These are phyloP conservation scores for Didymella pinodella DNA, from an alignment of 2,329 filamentous ascomycete species.

Conservation along the genomic window DNA sequence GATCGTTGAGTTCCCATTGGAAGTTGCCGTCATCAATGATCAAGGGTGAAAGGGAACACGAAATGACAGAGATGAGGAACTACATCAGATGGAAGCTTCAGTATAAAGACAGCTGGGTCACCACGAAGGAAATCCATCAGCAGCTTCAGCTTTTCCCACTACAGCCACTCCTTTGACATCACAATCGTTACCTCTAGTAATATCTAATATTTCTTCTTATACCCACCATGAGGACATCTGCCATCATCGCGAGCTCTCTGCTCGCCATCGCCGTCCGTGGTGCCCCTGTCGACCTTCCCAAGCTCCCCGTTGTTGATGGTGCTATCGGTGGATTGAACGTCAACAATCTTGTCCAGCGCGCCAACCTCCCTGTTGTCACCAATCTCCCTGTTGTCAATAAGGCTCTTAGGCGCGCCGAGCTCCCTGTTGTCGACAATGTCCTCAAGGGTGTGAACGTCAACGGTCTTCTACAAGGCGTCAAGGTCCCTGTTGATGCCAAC, in stretches of 20 bases:
- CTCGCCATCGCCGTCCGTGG: constrained; percentile 16
- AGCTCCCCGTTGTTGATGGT: constrained; percentile 2
- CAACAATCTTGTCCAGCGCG: background rate
- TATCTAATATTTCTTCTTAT: constrained; percentile 10
- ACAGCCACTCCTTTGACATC: constrained; percentile 17
- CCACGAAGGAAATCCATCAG: constrained; percentile 2
- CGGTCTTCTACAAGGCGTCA: too few relatives aligned
- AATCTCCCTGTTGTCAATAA: background rate
- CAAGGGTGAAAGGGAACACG: background rate
- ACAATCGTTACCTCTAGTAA: constrained; percentile 6
- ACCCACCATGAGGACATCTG: constrained; percentile 15
- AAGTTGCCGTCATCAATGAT: constrained; percentile 8
- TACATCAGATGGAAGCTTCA: background rate
- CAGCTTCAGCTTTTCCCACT: constrained; percentile 12
- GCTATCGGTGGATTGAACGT: background rate
- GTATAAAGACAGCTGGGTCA: constrained; percentile 14
- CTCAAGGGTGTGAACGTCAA: too few relatives aligned
- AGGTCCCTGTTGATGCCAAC: too few relatives aligned
- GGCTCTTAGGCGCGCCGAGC: background rate
- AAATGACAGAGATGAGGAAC: constrained; percentile 13
- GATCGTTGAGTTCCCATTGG: constrained; percentile 1
- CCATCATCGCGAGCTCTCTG: constrained; percentile 17
- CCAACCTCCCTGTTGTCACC: background rate
- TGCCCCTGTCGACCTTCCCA: constrained; percentile 14
- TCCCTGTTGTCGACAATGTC: background rate